A percentile compares a stretch with the other conserved stretches of the same genome.
Evolutionary conservation across 73 alveolate species (phyloP).

Genomic region (Tetrahymena thermophila): DNA sequence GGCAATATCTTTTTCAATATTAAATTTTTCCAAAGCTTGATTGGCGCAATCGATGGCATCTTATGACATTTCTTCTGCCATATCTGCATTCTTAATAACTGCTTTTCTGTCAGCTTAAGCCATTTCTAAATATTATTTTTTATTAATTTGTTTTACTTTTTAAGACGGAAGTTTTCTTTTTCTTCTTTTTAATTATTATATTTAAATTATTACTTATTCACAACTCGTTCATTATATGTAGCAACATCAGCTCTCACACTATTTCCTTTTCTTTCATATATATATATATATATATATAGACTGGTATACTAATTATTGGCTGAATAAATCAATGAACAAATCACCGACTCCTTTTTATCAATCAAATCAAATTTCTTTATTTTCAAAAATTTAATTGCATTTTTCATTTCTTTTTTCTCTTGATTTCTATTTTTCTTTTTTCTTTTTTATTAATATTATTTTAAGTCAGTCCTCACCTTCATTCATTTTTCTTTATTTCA

Average conservation of each 20-base stretch:
- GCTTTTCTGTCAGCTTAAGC: slow-evolving; percentile 91
- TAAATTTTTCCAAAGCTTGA: slow-evolving; percentile 91
- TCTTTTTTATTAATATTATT: background rate
- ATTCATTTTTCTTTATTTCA: background rate
- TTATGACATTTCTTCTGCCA: slow-evolving; percentile 96
- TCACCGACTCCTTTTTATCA: background rate
- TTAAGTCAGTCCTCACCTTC: background rate
- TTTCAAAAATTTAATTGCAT: background rate
- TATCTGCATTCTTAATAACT: slow-evolving; percentile 93
- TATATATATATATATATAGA: background rate
- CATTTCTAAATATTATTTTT: slow-evolving; percentile 12
- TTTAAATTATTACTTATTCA: background rate
- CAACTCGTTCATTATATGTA: background rate
- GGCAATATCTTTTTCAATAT: slow-evolving; percentile 95
- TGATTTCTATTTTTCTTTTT: background rate
- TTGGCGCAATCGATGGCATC: slow-evolving; percentile 95
- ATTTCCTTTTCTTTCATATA: background rate
- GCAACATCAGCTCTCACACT: background rate
- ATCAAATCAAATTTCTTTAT: background rate
- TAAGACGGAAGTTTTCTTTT: slow-evolving; percentile 1
- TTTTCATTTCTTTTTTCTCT: background rate
- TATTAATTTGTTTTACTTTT: background rate
- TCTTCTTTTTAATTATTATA: background rate
- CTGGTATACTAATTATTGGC: background rate
- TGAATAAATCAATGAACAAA: background rate